Percentiles rank a stretch among this genome's conserved stretches.
Evolutionary conservation across 2,329 filamentous ascomycete genomes (phyloP).

Genomic region (Botrytis elliptica): DNA sequence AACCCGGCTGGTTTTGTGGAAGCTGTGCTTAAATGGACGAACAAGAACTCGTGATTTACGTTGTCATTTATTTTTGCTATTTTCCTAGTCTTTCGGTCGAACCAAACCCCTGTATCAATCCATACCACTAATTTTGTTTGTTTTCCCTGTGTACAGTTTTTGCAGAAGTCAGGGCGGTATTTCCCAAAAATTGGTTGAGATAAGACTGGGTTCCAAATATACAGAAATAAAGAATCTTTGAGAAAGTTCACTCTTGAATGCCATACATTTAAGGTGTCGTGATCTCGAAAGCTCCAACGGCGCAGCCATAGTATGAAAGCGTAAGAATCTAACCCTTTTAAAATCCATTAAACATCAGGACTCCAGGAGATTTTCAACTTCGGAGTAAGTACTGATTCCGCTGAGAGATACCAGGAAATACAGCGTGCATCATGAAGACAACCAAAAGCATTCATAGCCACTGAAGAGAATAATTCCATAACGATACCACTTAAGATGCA

Average conservation of each 20-base stretch:
- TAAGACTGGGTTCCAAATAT: background rate
- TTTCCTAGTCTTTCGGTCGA: background rate
- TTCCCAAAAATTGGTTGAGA: background rate
- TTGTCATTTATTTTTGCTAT: background rate
- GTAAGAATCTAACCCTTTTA: too few species aligned
- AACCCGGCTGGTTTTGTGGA: background rate
- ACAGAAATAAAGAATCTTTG: background rate
- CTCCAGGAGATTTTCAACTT: too few species aligned
- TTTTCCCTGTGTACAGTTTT: background rate
- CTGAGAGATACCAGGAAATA: too few species aligned
- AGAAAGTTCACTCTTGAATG: background rate
- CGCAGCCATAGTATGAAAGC: too few species aligned
- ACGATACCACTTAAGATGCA: too few species aligned
- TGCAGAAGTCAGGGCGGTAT: background rate
- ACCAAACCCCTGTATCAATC: background rate
- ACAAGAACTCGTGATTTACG: background rate
- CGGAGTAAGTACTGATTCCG: too few species aligned
- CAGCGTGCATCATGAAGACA: too few species aligned
- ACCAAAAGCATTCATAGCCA: too few species aligned
- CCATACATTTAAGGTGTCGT: too few species aligned
- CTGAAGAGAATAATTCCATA: too few species aligned
- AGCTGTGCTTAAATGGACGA: background rate
- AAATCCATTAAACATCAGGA: too few species aligned
- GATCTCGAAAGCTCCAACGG: too few species aligned
- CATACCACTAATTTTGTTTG: background rate